Evolutionary conservation across 176 grass and related monocot genomes (phyloP), one percentile per base, ranked within the genome.

Genomic region (Areca catechu): DNA sequence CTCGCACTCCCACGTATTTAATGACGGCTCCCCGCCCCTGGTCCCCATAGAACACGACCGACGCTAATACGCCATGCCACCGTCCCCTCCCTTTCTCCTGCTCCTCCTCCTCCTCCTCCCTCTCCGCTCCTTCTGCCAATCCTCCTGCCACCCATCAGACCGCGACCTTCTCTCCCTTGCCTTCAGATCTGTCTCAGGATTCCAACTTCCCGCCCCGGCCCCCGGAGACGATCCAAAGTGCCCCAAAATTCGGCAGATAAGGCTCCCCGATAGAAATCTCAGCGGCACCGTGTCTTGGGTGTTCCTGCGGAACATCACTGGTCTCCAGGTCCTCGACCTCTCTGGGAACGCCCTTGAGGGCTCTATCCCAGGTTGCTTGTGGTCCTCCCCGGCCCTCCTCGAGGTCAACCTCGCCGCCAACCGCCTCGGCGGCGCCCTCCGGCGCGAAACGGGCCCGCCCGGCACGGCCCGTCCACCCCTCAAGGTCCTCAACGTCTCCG

Each of bases 341-440:
- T 86, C 82, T 15, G 56, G 70, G 29, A 95, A 95, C 86, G 66
- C 77, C 15, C 83, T 95, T 49, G 16, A 66, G 2, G 80, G 86
- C 47, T 50, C 64, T 24, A 16, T 95, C 65, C 22, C 62, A 24
- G 28, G 25, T 16, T 17, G 66, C 5, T 82, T 90, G 60, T 95
- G 80, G 86, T 79, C 74, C 30, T 21, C 78, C 48, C 80, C 82
- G 2, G 17, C 48, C 24, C 86, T 95, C 50, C 25, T 63, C 3
- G 54, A 71, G 16, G 74, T 82, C 19, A 76, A 95, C 22, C 68
- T 90, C 55, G 71, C 91, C 16, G 58, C 54, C 0, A 95, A 95
- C 64, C 24, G 6, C 16, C 65, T 95, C 22, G 68, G 7, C 15
- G 83, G 71, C 29, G 68, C 57, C 4, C 80, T 95, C 51, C 74